These are phyloP conservation scores for Yarrowia sp. DNA, from an alignment of 805 yeast genomes.

Conservation along the genomic window DNA sequence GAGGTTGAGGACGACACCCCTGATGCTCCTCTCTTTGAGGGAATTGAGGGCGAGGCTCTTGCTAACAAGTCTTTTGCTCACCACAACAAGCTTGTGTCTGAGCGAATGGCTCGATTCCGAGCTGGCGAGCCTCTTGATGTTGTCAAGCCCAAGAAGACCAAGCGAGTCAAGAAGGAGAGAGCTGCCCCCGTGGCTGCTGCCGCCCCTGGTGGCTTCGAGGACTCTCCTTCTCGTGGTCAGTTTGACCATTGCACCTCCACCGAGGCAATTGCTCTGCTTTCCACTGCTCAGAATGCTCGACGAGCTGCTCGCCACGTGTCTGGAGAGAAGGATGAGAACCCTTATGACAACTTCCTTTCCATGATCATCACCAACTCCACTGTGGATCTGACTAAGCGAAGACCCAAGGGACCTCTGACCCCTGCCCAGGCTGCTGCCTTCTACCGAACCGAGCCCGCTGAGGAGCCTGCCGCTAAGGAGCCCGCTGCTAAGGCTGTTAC, in stretches of 20 bases:
- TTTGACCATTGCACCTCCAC: conserved; percentile 34
- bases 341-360: conserved; percentile 29
- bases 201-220: conserved; percentile 15
- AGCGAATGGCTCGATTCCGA: conserved; percentile 30
- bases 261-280: conserved; percentile 26
- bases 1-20: conserved; percentile 37
- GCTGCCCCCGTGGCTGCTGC: conserved; percentile 20
- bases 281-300: conserved; percentile 36
- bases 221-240: conserved; percentile 25
- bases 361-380: conserved; percentile 29
- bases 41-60: conserved; percentile 30
- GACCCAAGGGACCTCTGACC: conserved; percentile 34
- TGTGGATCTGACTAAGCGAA: conserved; percentile 18
- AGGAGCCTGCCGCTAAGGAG: conserved; percentile 19
- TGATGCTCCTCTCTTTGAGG: conserved; percentile 33
- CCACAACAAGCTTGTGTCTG: conserved; percentile 28
- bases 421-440: conserved; percentile 26
- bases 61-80: conserved; percentile 26
- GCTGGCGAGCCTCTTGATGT: conserved; percentile 35
- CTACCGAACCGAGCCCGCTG: conserved; percentile 38
- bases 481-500: conserved; percentile 6
- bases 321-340: conserved; percentile 51
- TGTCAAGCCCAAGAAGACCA: conserved; percentile 28
- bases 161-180: conserved; percentile 30
- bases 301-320: conserved; percentile 33